Conservation (phyloP, 257 asterid species). For the Ilex asprella region DNA sequence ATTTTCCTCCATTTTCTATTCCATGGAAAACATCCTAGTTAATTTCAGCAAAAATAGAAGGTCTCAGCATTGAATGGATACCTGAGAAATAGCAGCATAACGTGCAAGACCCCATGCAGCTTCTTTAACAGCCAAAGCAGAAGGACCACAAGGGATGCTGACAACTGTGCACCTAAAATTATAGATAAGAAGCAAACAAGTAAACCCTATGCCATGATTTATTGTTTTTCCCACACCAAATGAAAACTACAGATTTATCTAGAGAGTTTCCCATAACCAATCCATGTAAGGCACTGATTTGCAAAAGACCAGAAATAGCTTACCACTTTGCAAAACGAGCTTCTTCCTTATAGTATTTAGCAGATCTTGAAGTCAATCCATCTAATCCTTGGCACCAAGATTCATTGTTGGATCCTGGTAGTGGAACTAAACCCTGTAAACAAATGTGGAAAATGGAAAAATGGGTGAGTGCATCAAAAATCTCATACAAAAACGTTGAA, state of each 20-base stretch:
- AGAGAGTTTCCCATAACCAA: no score
- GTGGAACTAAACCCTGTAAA: conserved; percentile 74
- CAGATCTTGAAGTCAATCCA: conserved; percentile 92
- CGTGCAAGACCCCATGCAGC: conserved; percentile 99
- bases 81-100: conserved; percentile 95
- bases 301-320: background rate
- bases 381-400: conserved; percentile 99
- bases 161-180: conserved; percentile 82
- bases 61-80: conserved; percentile 9
- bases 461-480: conserved; percentile 1
- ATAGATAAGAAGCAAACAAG: conserved; percentile 4
- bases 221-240: background rate
- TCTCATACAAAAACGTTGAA: background rate
- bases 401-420: conserved; percentile 78
- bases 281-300: no score
- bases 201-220: background rate
- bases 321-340: conserved; percentile 72
- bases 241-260: no score
- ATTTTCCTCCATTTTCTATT: conserved; percentile 1
- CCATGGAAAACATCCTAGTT: no score
- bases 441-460: background rate
- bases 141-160: conserved; percentile 98
- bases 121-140: conserved; percentile 92
- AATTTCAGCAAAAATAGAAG: background rate
- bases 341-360: conserved; percentile 93